These are phyloP conservation scores for Baorangia bicolor DNA, from an alignment of 768 basidiomycete genomes.

Conservation along the genomic window DNA sequence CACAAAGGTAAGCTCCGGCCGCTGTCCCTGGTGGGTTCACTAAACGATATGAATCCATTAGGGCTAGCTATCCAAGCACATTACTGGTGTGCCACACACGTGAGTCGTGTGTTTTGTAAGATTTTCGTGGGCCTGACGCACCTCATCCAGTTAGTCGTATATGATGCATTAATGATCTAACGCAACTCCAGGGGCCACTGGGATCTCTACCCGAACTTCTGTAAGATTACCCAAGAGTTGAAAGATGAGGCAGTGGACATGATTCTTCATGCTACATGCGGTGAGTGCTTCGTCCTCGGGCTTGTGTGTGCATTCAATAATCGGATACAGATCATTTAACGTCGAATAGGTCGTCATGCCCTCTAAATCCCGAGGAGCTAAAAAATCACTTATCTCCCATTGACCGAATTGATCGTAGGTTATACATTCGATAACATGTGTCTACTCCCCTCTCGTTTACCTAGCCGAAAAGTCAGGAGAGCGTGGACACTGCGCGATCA, in stretches of 20 bases:
- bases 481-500: conserved; percentile 17
- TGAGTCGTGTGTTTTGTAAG: not conserved
- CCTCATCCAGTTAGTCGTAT: not conserved
- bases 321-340: conserved; percentile 25
- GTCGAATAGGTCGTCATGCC: conserved; percentile 25
- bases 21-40: not conserved
- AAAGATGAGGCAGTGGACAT: conserved; percentile 26
- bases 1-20: conserved; percentile 23
- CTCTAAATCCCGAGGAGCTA: conserved; percentile 19
- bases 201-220: conserved; percentile 31
- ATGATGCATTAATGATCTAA: not conserved
- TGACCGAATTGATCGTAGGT: conserved; percentile 25
- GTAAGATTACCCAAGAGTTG: conserved; percentile 24
- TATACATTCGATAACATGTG: not conserved
- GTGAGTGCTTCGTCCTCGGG: conserved; percentile 7
- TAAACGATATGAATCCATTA: conserved; percentile 3
- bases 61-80: conserved; percentile 36
- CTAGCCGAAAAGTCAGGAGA: conserved; percentile 12
- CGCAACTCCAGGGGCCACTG: conserved; percentile 35
- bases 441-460: not conserved
- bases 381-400: conserved; percentile 26
- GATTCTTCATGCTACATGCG: conserved; percentile 29
- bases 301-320: not conserved
- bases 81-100: conserved; percentile 34
- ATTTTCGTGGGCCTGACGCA: conserved; percentile 4